phyloP scores from a whole-genome alignment of 495 filamentous ascomycete species.

The Podospora comata region DNA sequence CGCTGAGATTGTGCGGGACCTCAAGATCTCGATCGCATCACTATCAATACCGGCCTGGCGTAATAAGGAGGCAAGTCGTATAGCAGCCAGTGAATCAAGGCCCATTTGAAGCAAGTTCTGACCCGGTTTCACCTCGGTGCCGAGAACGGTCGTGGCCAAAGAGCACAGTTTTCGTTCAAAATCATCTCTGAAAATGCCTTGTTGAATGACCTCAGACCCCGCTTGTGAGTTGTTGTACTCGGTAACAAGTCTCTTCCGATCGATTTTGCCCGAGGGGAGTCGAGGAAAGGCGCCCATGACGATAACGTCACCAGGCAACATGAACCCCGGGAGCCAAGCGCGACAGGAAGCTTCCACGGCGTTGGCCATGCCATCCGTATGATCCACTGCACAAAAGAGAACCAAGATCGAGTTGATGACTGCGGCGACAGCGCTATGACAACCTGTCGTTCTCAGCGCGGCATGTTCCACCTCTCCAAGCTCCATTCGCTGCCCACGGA shows the following conservation, averaged over 20 bases:
- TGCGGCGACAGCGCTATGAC: constrained; percentile 54
- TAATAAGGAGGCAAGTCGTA: constrained; percentile 61
- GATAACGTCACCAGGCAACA: constrained; percentile 71
- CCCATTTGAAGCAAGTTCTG: constrained; percentile 53
- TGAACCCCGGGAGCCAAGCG: constrained; percentile 70
- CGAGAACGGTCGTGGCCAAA: constrained; percentile 48
- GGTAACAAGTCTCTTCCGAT: constrained; percentile 60
- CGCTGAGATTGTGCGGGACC: constrained; percentile 41
- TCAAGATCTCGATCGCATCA: constrained; percentile 56
- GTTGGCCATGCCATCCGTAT: constrained; percentile 21
- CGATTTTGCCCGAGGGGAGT: constrained; percentile 74
- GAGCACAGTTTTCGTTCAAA: constrained; percentile 48
- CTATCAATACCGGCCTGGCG: constrained; percentile 49
- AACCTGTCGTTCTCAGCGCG: constrained; percentile 51
- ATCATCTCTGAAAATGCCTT: constrained; percentile 30
- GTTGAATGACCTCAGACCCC: neutral
- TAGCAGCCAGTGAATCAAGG: constrained; percentile 70
- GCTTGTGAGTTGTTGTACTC: constrained; percentile 45
- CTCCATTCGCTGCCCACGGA: constrained; percentile 78
- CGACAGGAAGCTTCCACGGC: constrained; percentile 56
- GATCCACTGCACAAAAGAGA: constrained; percentile 60
- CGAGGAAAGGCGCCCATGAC: constrained; percentile 60
- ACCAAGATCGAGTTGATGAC: constrained; percentile 61
- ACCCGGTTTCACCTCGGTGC: constrained; percentile 33
- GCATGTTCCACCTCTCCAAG: constrained; percentile 79